These are phyloP conservation scores for Sesbania bispinosa DNA, from an alignment of 306 rosid genomes.

Conservation along the genomic window DNA sequence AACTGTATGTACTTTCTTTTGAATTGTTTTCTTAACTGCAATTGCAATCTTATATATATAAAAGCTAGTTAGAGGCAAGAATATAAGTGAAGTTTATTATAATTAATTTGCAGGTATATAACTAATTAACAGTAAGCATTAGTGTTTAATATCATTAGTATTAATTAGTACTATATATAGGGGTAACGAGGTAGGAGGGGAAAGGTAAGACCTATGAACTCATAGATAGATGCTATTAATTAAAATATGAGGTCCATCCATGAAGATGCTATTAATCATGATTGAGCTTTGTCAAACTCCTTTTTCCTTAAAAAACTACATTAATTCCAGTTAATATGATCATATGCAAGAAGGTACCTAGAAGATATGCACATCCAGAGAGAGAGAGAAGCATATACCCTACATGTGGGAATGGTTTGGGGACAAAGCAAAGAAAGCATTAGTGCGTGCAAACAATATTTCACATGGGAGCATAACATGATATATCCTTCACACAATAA, in stretches of 20 bases:
- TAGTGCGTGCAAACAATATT: slow-evolving; percentile 64
- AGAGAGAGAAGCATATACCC: slow-evolving; percentile 47
- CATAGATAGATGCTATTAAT: slow-evolving; percentile 12
- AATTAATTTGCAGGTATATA: not conserved
- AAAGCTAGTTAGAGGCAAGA: not conserved
- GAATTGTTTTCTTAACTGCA: too few relatives aligned
- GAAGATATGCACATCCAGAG: slow-evolving; percentile 33
- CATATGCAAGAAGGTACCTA: slow-evolving; percentile 43
- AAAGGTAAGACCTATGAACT: not conserved
- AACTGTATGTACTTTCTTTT: too few relatives aligned
- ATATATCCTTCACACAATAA: slow-evolving; percentile 38
- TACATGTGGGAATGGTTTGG: slow-evolving; percentile 82
- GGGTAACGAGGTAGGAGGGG: not conserved
- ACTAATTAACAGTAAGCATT: too few relatives aligned
- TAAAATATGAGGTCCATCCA: not conserved
- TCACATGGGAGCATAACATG: slow-evolving; percentile 74
- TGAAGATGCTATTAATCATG: slow-evolving; percentile 39
- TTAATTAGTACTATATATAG: too few relatives aligned
- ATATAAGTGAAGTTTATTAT: not conserved
- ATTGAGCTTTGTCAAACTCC: slow-evolving; percentile 41
- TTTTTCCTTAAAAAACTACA: slow-evolving; percentile 20
- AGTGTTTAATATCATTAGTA: too few relatives aligned
- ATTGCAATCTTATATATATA: not conserved
- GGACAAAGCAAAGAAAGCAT: slow-evolving; percentile 72
- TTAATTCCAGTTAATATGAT: slow-evolving; percentile 22